Conservation (phyloP, 208 protist genomes). For the Leishmania guyanensis region DNA sequence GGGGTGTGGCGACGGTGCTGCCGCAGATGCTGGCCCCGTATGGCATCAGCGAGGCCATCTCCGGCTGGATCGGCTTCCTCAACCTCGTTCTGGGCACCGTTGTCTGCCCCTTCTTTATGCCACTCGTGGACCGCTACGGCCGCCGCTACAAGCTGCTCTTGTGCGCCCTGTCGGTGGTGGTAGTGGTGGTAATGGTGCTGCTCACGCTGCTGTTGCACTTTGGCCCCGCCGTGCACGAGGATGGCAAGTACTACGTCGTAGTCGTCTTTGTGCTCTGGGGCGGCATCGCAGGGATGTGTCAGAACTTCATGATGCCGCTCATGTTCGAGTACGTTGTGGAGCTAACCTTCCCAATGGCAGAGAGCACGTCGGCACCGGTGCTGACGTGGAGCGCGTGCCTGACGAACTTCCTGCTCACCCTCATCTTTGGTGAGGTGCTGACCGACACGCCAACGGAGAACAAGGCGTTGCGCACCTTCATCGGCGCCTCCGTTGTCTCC, state of each 20-base stretch:
- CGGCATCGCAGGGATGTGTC: slow-evolving; percentile 61
- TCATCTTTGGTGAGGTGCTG: slow-evolving; percentile 71
- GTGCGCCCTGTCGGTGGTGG: slow-evolving; percentile 37
- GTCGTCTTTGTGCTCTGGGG: slow-evolving; percentile 61
- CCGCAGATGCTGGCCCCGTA: slow-evolving; percentile 74
- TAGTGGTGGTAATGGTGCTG: slow-evolving; percentile 45
- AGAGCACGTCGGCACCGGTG: slow-evolving; percentile 71
- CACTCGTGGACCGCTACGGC: slow-evolving; percentile 41
- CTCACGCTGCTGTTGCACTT: slow-evolving; percentile 65
- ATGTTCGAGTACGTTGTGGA: slow-evolving; percentile 87
- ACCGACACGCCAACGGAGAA: slow-evolving; percentile 45
- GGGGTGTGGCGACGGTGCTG: slow-evolving; percentile 73
- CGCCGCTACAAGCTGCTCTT: slow-evolving; percentile 64
- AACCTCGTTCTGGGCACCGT: slow-evolving; percentile 71
- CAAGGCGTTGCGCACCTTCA: slow-evolving; percentile 50
- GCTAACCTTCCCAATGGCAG: slow-evolving; percentile 75
- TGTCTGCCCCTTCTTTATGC: slow-evolving; percentile 73
- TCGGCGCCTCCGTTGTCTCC: slow-evolving; percentile 61
- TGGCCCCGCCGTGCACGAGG: slow-evolving; percentile 44
- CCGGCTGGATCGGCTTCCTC: slow-evolving; percentile 73
- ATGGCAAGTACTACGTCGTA: slow-evolving; percentile 43
- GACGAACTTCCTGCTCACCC: slow-evolving; percentile 57
- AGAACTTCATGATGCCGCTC: slow-evolving; percentile 84
- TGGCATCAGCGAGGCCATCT: slow-evolving; percentile 55
- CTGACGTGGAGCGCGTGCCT: slow-evolving; percentile 75